Evolutionary conservation across 352 stramenopile species (phyloP), one percentile per base, ranked within the genome.

Genomic region (Peronospora farinosa): DNA sequence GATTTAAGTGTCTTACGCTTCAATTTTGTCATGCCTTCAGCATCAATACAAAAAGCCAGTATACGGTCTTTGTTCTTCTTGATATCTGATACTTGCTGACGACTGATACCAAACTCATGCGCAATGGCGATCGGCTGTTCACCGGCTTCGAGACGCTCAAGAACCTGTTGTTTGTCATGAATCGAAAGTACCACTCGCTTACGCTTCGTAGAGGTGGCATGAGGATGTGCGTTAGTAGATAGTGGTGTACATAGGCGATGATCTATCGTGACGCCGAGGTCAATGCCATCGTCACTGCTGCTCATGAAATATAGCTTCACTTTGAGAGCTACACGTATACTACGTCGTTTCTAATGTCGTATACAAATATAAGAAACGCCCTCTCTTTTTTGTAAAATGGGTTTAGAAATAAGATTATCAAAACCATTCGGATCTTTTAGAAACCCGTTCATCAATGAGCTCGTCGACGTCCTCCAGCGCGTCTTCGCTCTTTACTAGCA

Each of bases 51-150:
- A 37, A 86, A 88, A 39, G 72, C 66, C 48, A 92, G 47, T 47
- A 92, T 92, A 28, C 81, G 67, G 7, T 85, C 74, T 33, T 67
- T 67, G 67, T 92, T 92, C 58, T 90, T 92, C 65, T 92, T 92
- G 51, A 92, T 90, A 54, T 92, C 81, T 12, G 78, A 89, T 8
- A 92, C 73, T 56, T 92, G 81, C 56, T 92, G 81, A 1, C 81
- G 72, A 37, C 70, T 86, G 54, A 92, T 92, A 30, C 69, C 75
- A 48, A 86, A 86, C 17, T 66, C 47, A 0, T 62, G 59, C 7
- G 81, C 74, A 61, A 92, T 78, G 28, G 60, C 51, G 7, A 84
- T 63, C 7, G 81, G 81, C 51, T 78, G 72, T 35, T 92, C 81
- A 32, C 81, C 78, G 12, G 57, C 35, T 11, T 87, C 78, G 11